Conservation (phyloP, 2,329 filamentous ascomycete species). For the Camptophora hylomeconis region DNA sequence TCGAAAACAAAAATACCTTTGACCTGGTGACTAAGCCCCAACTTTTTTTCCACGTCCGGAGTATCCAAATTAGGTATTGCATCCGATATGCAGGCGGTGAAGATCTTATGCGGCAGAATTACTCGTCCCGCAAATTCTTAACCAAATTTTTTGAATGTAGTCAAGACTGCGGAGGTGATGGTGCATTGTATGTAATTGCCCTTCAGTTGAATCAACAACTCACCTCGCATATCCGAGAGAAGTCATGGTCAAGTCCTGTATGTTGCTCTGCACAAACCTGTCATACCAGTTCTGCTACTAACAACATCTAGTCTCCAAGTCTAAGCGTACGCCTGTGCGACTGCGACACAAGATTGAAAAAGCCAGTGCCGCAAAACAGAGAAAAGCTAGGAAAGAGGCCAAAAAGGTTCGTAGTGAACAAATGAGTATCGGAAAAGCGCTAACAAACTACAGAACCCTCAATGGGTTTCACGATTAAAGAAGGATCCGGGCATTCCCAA, state of each 20-base stretch:
- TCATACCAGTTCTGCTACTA: slow-evolving; percentile 3
- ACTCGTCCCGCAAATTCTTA: too few relatives aligned
- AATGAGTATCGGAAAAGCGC: slow-evolving; percentile 1
- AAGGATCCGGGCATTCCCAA: slow-evolving; percentile 98
- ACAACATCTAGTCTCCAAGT: slow-evolving; percentile 62
- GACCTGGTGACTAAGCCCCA: too few relatives aligned
- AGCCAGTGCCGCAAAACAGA: slow-evolving; percentile 76
- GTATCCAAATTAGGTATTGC: too few relatives aligned
- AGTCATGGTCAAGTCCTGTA: slow-evolving; percentile 21
- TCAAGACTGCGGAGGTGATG: too few relatives aligned
- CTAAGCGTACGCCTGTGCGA: slow-evolving; percentile 80
- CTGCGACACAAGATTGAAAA: slow-evolving; percentile 95
- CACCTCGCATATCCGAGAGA: too few relatives aligned
- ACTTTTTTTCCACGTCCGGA: too few relatives aligned
- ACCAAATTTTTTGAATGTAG: too few relatives aligned
- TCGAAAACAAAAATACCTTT: slow-evolving; percentile 3
- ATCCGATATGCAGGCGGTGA: too few relatives aligned
- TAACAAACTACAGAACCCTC: slow-evolving; percentile 54
- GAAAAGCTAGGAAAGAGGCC: slow-evolving; percentile 73
- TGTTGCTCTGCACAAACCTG: slow-evolving; percentile 1
- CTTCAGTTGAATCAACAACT: too few relatives aligned
- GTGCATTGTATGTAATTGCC: too few relatives aligned
- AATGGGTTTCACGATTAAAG: slow-evolving; percentile 91
- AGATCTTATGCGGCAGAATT: too few relatives aligned
- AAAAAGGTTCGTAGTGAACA: slow-evolving; percentile 50